Evolutionary conservation across 768 basidiomycete genomes (phyloP), one percentile per base, ranked within the genome.

Genomic region (Naganishia friedmannii): DNA sequence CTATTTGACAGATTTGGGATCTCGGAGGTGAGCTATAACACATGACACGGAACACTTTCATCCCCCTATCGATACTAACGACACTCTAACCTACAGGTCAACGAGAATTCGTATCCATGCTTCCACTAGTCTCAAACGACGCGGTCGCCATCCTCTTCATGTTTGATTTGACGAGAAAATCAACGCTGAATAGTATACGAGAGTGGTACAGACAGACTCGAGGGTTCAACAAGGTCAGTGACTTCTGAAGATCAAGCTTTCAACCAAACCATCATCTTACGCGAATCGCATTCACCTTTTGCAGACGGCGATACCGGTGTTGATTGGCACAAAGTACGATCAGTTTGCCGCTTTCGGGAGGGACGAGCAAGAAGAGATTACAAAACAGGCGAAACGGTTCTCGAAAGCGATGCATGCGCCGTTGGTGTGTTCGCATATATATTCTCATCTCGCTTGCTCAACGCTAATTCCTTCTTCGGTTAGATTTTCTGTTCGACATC

Each of bases 71-170:
- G 73, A 57, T 68, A 73, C 53, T 73, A 15, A 42, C 28, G 17
- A 2, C 51, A 39, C n/a, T 13, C 6, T 56, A 67, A 78, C 92
- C 57, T 10, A 10, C 60, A 63, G 60, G 60, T 9, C 95, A 99
- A 81, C 86, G 95, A 66, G 96, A 99, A 82, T 99, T 99, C 82
- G 96, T 99, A 74, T 95, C 95, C 83, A 97, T 98, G 94, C 84
- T 97, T 42, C 95, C 95, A 21, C 87, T 98, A 53, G 95, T 97
- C 73, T 97, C 93, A 83, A 98, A 97, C 79, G 95, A 98, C 76
- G 95, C 96, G n/a, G 94, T 98, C 69, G 96, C 96, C 48, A 95
- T 99, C 77, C 85, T 99, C 56, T 99, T 98, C 88, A 98, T 98
- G 96, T 99, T 99, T 80, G 96, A 99, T 84, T 86, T 99, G 55